Evolutionary conservation across 257 asterid species (phyloP).

Genomic region (Plantago elongata): DNA sequence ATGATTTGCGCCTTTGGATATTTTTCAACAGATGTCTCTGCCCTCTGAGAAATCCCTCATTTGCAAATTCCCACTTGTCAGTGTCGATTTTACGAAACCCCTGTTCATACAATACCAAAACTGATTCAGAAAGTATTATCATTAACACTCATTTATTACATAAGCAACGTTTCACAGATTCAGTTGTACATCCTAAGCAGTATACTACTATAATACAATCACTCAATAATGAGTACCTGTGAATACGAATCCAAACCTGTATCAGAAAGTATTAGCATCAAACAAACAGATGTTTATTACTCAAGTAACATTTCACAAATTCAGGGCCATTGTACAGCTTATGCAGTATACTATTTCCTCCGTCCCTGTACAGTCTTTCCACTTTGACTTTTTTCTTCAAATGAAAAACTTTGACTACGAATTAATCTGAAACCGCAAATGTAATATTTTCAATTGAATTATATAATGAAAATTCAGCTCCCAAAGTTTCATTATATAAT

Average conservation of each 20-base stretch:
- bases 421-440: no score
- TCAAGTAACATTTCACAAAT: no score
- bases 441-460: no score
- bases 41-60: constrained; percentile 61
- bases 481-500: no score
- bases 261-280: constrained; percentile 1
- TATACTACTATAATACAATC: constrained; percentile 23
- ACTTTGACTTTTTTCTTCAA: no score
- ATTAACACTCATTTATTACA: constrained; percentile 1
- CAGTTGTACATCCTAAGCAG: constrained; percentile 10
- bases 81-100: constrained; percentile 78
- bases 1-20: constrained; percentile 71
- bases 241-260: constrained; percentile 9
- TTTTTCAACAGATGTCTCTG: constrained; percentile 57
- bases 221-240: constrained; percentile 36
- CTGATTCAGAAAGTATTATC: constrained; percentile 9
- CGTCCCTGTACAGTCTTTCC: no score
- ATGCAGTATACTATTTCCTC: no score
- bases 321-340: no score
- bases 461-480: no score
- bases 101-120: constrained; percentile 29
- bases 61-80: constrained; percentile 81
- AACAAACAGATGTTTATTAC: no score
- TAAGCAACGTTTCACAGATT: constrained; percentile 10
- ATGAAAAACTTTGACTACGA: no score